Evolutionary conservation across 331 rosid genomes (phyloP).

Genomic region (Erythrophleum ivorense): DNA sequence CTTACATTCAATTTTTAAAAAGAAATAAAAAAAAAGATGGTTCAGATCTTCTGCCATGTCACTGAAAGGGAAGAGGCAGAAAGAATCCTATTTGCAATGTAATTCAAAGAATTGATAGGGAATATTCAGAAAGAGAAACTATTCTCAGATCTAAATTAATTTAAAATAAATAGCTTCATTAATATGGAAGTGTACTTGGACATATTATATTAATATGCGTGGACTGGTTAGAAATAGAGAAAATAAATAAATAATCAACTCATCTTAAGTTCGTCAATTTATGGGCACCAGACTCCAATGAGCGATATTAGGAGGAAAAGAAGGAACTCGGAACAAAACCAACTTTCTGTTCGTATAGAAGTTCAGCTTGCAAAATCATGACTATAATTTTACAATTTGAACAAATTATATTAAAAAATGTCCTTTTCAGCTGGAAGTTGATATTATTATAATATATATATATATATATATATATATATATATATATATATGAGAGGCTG

Average conservation of each 20-base stretch:
- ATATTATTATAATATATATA: too few relatives aligned
- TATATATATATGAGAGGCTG: not conserved
- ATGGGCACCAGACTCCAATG: not conserved
- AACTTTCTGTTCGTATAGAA: not conserved
- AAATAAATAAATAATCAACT: too few relatives aligned
- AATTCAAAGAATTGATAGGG: too few relatives aligned
- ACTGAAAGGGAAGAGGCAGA: too few relatives aligned
- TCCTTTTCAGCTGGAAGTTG: not conserved
- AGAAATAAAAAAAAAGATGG: too few relatives aligned
- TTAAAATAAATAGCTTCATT: not conserved
- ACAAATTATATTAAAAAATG: not conserved
- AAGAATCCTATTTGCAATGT: too few relatives aligned
- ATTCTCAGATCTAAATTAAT: not conserved
- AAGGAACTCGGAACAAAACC: not conserved
- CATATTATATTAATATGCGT: not conserved
- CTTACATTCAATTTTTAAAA: too few relatives aligned
- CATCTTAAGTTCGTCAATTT: not conserved
- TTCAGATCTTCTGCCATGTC: too few relatives aligned
- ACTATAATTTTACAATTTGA: not conserved
- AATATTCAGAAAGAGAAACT: too few relatives aligned
- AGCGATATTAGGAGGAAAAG: not conserved
- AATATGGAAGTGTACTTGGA: not conserved
- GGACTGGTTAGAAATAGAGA: not conserved
- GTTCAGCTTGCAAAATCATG: not conserved
- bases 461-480: too few relatives aligned